Evolutionary conservation across 2,329 filamentous ascomycete species (phyloP).

Genomic region (Sporothrix pseudoabietina): DNA sequence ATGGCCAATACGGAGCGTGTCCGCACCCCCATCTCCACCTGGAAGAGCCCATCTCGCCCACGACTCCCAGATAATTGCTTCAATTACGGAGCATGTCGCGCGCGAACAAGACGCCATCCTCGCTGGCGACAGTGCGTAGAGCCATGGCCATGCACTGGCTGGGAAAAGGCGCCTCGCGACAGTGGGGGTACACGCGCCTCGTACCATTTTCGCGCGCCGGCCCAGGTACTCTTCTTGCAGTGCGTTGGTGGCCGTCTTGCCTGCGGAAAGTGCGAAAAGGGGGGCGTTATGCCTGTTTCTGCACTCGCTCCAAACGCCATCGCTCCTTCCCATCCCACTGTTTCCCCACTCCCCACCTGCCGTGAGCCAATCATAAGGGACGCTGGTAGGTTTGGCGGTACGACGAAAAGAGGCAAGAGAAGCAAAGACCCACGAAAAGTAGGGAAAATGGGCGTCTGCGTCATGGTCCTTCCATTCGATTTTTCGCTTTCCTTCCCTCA

Average conservation of each 20-base stretch:
- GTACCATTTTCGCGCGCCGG: neutral
- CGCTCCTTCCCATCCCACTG: constrained; percentile 18
- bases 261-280: constrained; percentile 11
- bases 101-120: constrained; percentile 16
- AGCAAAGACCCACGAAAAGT: neutral
- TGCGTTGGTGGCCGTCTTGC: constrained; percentile 6
- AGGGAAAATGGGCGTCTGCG: constrained; percentile 24
- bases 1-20: constrained; percentile 4
- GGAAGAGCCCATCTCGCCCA: neutral
- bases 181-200: neutral
- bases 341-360: neutral
- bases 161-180: constrained; percentile 16
- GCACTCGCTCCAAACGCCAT: constrained; percentile 25
- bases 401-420: neutral
- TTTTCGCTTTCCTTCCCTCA: constrained; percentile 3
- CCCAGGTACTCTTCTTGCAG: neutral
- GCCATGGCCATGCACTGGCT: neutral
- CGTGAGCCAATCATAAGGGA: neutral
- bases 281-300: constrained; percentile 21
- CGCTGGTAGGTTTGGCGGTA: neutral
- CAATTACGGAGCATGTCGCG: constrained; percentile 11
- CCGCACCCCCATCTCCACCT: constrained; percentile 9
- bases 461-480: constrained; percentile 25
- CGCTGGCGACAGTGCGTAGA: constrained; percentile 5
- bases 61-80: constrained; percentile 9